Percentiles rank a stretch among this genome's conserved stretches.
Conservation (phyloP, 1,284 basidiomycete genomes). For the Volvariella surrecta region DNA sequence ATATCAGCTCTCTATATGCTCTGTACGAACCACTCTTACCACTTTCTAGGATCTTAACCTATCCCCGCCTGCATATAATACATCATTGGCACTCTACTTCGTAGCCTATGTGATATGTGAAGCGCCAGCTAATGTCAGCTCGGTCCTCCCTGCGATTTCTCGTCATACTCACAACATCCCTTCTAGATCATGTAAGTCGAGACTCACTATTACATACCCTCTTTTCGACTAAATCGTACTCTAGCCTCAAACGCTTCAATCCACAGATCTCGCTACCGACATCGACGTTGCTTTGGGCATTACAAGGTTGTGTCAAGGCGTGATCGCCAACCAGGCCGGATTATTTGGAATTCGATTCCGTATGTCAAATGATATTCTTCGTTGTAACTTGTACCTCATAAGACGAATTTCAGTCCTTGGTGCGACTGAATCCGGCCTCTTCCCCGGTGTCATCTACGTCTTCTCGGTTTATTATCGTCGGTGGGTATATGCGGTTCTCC, state of each 20-base stretch:
- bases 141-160: neutral
- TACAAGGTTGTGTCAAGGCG: constrained; percentile 50
- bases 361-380: constrained; percentile 14
- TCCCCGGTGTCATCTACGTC: constrained; percentile 53
- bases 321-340: constrained; percentile 47
- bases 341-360: constrained; percentile 50
- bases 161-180: constrained; percentile 1
- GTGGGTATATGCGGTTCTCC: constrained; percentile 14
- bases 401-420: constrained; percentile 44
- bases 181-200: constrained; percentile 33
- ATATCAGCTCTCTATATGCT: constrained; percentile 1
- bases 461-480: constrained; percentile 55
- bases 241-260: constrained; percentile 46
- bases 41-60: constrained; percentile 35
- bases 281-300: constrained; percentile 50
- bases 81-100: constrained; percentile 55
- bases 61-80: constrained; percentile 45
- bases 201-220: neutral
- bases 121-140: constrained; percentile 57
- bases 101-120: constrained; percentile 64
- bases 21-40: neutral
- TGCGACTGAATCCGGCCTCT: constrained; percentile 46
- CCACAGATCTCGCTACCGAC: constrained; percentile 55
- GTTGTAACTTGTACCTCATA: neutral
- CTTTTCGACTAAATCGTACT: constrained; percentile 4